Base-by-base conservation (phyloP, 176 grass and related monocot genomes). In the Tuctoria greenei region DNA sequence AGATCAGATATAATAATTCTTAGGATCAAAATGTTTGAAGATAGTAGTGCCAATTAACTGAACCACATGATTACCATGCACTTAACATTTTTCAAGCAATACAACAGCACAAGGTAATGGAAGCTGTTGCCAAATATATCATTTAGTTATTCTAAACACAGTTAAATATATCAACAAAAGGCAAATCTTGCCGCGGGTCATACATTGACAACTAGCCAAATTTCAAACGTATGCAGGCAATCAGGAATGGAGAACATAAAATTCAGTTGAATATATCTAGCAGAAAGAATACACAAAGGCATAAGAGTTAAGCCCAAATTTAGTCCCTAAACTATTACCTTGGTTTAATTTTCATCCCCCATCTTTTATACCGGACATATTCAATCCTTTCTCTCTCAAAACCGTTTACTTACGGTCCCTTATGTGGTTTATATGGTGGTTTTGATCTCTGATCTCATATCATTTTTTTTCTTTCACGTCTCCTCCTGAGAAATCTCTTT, bases 181-280 rank as follows among this genome's bases (percentile, higher is more conserved):
- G 44, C 7, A 44, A 72, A 49, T 18, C 47, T 6, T 6, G 26
- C 10, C 5, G 10, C 15, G 39, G n/a, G n/a, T 17, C 7, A 69
- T 16, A 80, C 42, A 42, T 73, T 66, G 51, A 79, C 20, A 52
- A 54, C 7, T 31, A 65, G 2, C 38, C 18, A 75, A 61, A 61
- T 35, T 61, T 61, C 18, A 31, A 43, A 81, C n/a, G 9, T 6
- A 67, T 26, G 9, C 10, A 52, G 68, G 15, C 18, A 34, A 3
- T 4, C 0, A 21, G 3, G 51, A 51, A 31, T 11, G 20, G 6
- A 52, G 1, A 71, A 69, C 24, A 46, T 25, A 67, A 34, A 54
- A 37, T 47, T 59, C 7, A 21, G 34, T 18, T 10, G 41, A 11
- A 43, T 41, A 25, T 4, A 57, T 23, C 0, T 45, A 14, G 15